Evolutionary conservation across 2,329 filamentous ascomycete species (phyloP), one percentile per base, ranked within the genome.

Genomic region (Neofusicoccum laricinum): DNA sequence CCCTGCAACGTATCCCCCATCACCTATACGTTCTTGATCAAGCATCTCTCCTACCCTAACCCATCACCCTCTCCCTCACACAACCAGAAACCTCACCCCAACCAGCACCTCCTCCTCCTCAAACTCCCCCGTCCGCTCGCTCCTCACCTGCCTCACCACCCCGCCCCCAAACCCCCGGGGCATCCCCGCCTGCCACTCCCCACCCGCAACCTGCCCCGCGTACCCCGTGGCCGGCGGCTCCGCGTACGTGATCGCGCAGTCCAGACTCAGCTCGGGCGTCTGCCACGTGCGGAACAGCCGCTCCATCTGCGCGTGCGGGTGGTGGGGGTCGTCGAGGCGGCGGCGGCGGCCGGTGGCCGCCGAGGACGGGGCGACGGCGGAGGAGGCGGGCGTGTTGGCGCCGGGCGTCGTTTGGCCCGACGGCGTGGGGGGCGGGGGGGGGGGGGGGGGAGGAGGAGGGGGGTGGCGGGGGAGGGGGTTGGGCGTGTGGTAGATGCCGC

Each of bases 71-170:
- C 17, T 19, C 25, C 30, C 19, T 63, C 48, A 64, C 19, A 57
- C 32, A 11, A 81, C 72, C 34, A 79, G 72, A 67, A 79, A 80
- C 46, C 79, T 72, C 65, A 80, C 73, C 1, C 77, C 79, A 21
- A 78, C 72, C 11, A 81, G 70, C 38, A 81, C 71, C 30, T 73
- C 72, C 3, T 77, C 72, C 68, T 81, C 79, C 25, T 68, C 68
- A 65, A 81, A 82, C 21, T 71, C 65, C 6, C 78, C 79, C 25
- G 71, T 68, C 62, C 77, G 71, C 65, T 77, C 76, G 49, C 76
- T 73, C 48, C 70, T 71, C 1, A 80, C 69, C 67, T 80, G 77
- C 59, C 79, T 74, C 61, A 79, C 66, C 48, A 73, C 68, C 25
- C 68, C 67, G 11, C 71, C 68, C 2, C 58, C 63, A 7, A 45